Evolutionary conservation across 257 asterid genomes (phyloP), one percentile per base, ranked within the genome.

Genomic region (Solanum arcanum): DNA sequence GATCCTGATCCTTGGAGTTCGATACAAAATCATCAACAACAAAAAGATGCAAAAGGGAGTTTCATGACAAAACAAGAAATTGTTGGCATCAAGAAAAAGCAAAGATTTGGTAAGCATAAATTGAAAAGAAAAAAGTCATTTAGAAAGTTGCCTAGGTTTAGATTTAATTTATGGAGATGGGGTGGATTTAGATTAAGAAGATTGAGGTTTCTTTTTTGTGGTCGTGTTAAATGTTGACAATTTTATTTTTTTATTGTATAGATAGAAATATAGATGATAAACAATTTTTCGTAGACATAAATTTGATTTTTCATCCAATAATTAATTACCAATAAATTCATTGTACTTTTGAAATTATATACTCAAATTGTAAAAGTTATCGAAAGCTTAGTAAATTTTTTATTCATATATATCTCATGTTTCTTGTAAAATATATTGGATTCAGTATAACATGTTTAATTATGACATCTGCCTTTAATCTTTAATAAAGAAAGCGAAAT

Each of bases 1-100:
- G 98, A 94, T 92, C 97, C 97, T 49, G 98, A 94, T 92, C 97
- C 97, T 18, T 93, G 97, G 95, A 87, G 83, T 3, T 86, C 87
- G 6, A 80, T 90, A 29, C 88, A 35, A 86, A 87, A 87, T 20
- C 47, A 75, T 12, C 76, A 62, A 14, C 69, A 83, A 83, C 73
- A 84, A 81, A 15, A 49, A 44, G 33, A 70, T 41, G 87, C 78
- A 86, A 86, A 41, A 78, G 72, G 52, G 86, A 18, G 80, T 66
- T 77, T 77, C 33, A 56, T 44, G 49, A 44, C 27, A 35, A 39
- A 25, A 33, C 86, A 73, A 84, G 88, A 25, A 18, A 35, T 64
- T 59, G 42, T 25, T 81, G 77, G 44, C 60, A 66, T 69, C 35
- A 25, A 41, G 29, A 49, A 73, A 31, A 29, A 27, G 16, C 49